Evolutionary conservation across 805 yeast species (phyloP).

Genomic region (Saturnispora sekii): DNA sequence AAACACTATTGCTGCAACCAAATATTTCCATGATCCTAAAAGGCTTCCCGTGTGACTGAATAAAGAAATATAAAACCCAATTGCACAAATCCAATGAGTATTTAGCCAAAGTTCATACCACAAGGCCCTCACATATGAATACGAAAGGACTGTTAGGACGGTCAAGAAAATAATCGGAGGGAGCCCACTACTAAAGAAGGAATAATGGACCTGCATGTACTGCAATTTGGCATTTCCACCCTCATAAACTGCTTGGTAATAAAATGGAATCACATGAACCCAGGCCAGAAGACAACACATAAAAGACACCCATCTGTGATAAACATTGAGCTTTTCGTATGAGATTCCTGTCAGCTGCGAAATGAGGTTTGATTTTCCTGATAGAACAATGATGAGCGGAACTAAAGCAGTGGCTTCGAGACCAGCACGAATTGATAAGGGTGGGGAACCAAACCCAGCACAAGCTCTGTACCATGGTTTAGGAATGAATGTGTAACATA

Average conservation of each 20-base stretch:
- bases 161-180: conserved; percentile 38
- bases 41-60: conserved; percentile 33
- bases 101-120: conserved; percentile 42
- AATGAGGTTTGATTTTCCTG: conserved; percentile 45
- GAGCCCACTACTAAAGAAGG: conserved; percentile 31
- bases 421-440: conserved; percentile 45
- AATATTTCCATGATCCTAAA: conserved; percentile 32
- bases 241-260: conserved; percentile 35
- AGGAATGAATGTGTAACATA: conserved; percentile 32
- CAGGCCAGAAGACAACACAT: conserved; percentile 33
- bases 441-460: conserved; percentile 47
- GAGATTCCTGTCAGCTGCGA: conserved; percentile 42
- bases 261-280: conserved; percentile 44
- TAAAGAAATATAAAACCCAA: conserved; percentile 38
- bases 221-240: conserved; percentile 34
- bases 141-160: conserved; percentile 34
- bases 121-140: conserved; percentile 30
- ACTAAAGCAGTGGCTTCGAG: conserved; percentile 39
- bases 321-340: conserved; percentile 43
- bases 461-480: conserved; percentile 44
- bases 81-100: conserved; percentile 43
- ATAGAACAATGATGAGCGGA: conserved; percentile 40
- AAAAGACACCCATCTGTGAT: conserved; percentile 41
- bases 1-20: conserved; percentile 42
- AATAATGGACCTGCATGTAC: conserved; percentile 18